Conservation (phyloP, 192 early-diverging fungal species). For the Cetraspora pellucida region DNA sequence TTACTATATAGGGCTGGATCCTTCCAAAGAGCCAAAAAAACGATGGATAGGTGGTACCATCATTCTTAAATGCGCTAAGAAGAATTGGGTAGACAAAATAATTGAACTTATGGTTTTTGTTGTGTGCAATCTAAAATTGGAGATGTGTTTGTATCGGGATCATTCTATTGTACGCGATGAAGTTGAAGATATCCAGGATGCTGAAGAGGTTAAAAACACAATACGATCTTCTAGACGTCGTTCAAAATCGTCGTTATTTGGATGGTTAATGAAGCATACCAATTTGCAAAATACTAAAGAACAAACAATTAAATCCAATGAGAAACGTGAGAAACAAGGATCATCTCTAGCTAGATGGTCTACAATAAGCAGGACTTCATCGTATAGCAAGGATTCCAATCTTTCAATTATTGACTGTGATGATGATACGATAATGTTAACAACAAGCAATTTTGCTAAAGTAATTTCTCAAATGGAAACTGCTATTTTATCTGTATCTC, state of each 20-base stretch:
- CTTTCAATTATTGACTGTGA: constrained; percentile 29
- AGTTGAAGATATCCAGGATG: constrained; percentile 12
- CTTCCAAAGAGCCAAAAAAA: neutral
- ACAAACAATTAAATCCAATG: constrained; percentile 35
- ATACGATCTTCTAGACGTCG: constrained; percentile 36
- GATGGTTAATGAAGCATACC: constrained; percentile 40
- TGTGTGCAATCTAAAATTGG: constrained; percentile 77
- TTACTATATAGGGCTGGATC: neutral
- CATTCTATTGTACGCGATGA: constrained; percentile 56
- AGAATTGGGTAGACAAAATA: constrained; percentile 64
- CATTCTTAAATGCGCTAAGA: neutral
- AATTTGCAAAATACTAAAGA: constrained; percentile 37
- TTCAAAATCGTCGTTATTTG: constrained; percentile 42
- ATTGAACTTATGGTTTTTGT: constrained; percentile 74
- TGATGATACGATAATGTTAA: constrained; percentile 31
- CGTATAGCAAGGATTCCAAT: constrained; percentile 4
- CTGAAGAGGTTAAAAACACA: constrained; percentile 25
- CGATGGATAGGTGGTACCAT: constrained; percentile 7
- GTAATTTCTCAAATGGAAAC: constrained; percentile 53
- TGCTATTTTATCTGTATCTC: constrained; percentile 77
- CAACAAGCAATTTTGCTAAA: constrained; percentile 49
- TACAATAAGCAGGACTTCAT: neutral
- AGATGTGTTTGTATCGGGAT: constrained; percentile 72
- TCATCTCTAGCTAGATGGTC: neutral
- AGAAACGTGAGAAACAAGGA: constrained; percentile 19